phyloP scores from a whole-genome alignment of 306 rosid species.

The Pterocarpus macrocarpus region DNA sequence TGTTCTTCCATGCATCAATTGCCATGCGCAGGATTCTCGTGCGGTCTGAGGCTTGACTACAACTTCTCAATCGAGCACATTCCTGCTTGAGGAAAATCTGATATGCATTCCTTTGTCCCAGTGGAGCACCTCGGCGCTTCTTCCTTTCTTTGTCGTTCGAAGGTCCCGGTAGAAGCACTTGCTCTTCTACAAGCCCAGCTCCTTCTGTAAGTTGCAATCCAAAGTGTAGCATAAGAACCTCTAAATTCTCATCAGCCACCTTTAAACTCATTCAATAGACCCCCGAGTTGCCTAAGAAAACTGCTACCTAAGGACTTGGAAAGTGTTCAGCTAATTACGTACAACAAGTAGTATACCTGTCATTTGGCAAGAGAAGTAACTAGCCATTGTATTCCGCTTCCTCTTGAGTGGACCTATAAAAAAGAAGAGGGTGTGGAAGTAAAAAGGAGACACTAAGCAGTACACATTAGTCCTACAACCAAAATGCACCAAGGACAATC shows the following conservation, averaged over 20 bases:
- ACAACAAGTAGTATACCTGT: conserved; percentile 42
- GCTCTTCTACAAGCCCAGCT: conserved; percentile 19
- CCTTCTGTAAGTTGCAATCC: conserved; percentile 39
- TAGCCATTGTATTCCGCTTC: conserved; percentile 28
- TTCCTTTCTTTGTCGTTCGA: conserved; percentile 39
- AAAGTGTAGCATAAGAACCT: conserved; percentile 21
- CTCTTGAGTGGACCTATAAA: conserved; percentile 33
- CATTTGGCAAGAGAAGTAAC: conserved; percentile 31
- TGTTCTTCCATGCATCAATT: conserved; percentile 49
- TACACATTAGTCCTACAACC: conserved; percentile 6
- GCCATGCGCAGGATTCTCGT: conserved; percentile 25
- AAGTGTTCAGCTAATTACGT: not conserved
- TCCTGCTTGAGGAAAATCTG: conserved; percentile 58
- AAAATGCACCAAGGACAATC: conserved; percentile 34
- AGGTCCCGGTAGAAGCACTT: conserved; percentile 22
- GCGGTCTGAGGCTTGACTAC: conserved; percentile 6
- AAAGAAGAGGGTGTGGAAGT: not conserved
- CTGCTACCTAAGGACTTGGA: not conserved
- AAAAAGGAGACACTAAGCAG: not conserved
- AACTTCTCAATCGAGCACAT: conserved; percentile 52
- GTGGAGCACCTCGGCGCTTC: conserved; percentile 37
- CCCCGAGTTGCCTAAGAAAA: not conserved
- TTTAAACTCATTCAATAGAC: not conserved
- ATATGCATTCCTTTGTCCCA: conserved; percentile 42
- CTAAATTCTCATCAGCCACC: conserved; percentile 15